Evolutionary conservation across 2,329 filamentous ascomycete species (phyloP), one percentile per base, ranked within the genome.

Genomic region (Aureobasidium sp.): DNA sequence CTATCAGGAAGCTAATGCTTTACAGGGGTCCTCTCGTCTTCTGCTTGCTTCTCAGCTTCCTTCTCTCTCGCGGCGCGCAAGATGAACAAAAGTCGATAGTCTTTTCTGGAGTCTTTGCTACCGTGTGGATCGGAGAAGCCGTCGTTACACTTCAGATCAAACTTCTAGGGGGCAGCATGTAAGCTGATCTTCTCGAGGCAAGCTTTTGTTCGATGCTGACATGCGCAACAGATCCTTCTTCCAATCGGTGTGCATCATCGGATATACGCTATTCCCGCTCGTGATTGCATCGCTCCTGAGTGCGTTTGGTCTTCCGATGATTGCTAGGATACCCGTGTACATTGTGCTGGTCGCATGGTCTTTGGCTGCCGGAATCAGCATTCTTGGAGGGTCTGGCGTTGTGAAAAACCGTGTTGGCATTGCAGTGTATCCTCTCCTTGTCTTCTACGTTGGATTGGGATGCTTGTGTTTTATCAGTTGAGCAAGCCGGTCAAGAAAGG

Each of bases 61-160:
- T 98, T 62, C 76, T 98, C 55, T 95, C 90, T 61, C 81, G 95
- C 66, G 82, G 86, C 58, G 89, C 89, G 12, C 79, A 84, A 61
- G 77, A 79, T 1, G 81, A 89, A 42, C 93, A 98, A 74, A 87
- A 85, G 65, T 88, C 90, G 57, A 72, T 87, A 35, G 90, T 97
- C 24, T 98, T 98, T 69, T 94, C 89, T 30, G 93, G 93, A 3
- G 90, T 98, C 40, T 98, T 98, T 72, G 89, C 90, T 42, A 87
- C 95, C 71, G 85, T 98, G 51, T 98, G 93, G 93, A 83, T 98
- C 55, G 93, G 90, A 24, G 90, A 97, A 74, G 90, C 90, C 1
- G 86, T 95, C 3, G 93, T 98, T 55, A 98, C 93, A n/a, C 72
- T 95, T 66, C 93, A 98, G 78, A 97, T 98, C 70, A 95, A 95